These are phyloP conservation scores for Monosporascus sp. DNA, from an alignment of 2,329 filamentous ascomycete species.

Conservation along the genomic window DNA sequence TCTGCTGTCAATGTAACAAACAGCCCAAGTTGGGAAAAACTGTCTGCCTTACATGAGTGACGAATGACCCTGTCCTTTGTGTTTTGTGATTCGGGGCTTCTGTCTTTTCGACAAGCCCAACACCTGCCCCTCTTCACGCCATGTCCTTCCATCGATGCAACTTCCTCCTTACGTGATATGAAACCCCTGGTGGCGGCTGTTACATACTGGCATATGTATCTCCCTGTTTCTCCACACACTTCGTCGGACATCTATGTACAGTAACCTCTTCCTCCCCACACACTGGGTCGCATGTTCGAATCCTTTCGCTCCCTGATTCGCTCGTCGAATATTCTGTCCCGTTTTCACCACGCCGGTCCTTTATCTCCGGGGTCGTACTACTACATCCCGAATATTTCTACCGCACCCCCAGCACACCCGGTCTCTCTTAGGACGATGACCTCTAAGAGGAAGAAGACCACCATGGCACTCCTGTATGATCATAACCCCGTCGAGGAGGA, in stretches of 20 bases:
- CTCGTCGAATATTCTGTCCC: constrained; percentile 5
- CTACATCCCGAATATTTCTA: constrained; percentile 9
- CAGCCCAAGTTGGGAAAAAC: too few species aligned
- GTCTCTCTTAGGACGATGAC: constrained; percentile 25
- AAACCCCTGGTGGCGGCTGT: not conserved
- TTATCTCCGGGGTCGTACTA: constrained; percentile 10
- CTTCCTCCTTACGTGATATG: not conserved
- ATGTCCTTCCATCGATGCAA: not conserved
- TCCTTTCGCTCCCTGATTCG: constrained; percentile 12
- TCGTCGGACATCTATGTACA: not conserved
- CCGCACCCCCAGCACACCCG: not conserved
- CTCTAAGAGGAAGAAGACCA: constrained; percentile 32
- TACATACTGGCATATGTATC: not conserved
- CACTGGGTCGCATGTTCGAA: constrained; percentile 13
- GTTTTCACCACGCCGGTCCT: constrained; percentile 2
- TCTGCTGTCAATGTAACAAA: not conserved
- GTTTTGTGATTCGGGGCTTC: too few species aligned
- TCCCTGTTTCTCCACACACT: not conserved
- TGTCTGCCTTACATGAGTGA: too few species aligned
- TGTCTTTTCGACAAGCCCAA: too few species aligned
- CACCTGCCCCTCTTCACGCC: too few species aligned
- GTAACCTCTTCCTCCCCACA: not conserved
- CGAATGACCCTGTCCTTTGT: too few species aligned
- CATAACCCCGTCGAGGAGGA: constrained; percentile 3
- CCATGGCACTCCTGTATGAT: constrained; percentile 9